These are phyloP conservation scores for Casuarina equisetifolia DNA, from an alignment of 306 rosid species.

Conservation along the genomic window DNA sequence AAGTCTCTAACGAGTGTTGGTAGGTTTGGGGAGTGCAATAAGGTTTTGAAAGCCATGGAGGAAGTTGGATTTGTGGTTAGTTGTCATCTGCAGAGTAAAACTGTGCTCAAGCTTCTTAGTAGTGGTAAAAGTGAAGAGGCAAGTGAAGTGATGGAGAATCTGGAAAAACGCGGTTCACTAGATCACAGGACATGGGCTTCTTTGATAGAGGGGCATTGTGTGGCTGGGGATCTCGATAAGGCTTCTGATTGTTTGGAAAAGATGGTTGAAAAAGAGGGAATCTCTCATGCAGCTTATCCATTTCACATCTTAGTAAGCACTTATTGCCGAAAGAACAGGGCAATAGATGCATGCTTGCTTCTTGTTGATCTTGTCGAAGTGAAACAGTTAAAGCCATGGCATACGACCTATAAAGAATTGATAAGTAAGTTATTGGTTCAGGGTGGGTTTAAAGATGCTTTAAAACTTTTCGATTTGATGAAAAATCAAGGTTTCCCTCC, in stretches of 20 bases:
- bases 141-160: constrained; percentile 41
- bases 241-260: constrained; percentile 54
- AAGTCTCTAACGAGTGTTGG: constrained; percentile 64
- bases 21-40: constrained; percentile 47
- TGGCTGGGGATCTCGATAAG: constrained; percentile 53
- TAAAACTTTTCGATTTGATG: constrained; percentile 64
- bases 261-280: constrained; percentile 62
- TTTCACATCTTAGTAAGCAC: constrained; percentile 49
- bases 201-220: constrained; percentile 58
- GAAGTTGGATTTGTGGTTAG: constrained; percentile 54
- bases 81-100: constrained; percentile 37
- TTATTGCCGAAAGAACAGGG: constrained; percentile 58
- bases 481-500: constrained; percentile 72
- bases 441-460: constrained; percentile 61
- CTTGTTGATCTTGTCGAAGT: constrained; percentile 44
- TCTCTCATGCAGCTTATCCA: constrained; percentile 36
- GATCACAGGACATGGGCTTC: constrained; percentile 56
- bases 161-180: constrained; percentile 46
- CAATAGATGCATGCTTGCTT: constrained; percentile 56
- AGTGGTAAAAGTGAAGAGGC: constrained; percentile 56
- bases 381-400: constrained; percentile 55
- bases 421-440: constrained; percentile 52
- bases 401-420: constrained; percentile 65
- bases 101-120: constrained; percentile 51
- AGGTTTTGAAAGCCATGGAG: constrained; percentile 67